Conservation (phyloP, 2,329 filamentous ascomycete genomes). For the Claviceps lovelessii region DNA sequence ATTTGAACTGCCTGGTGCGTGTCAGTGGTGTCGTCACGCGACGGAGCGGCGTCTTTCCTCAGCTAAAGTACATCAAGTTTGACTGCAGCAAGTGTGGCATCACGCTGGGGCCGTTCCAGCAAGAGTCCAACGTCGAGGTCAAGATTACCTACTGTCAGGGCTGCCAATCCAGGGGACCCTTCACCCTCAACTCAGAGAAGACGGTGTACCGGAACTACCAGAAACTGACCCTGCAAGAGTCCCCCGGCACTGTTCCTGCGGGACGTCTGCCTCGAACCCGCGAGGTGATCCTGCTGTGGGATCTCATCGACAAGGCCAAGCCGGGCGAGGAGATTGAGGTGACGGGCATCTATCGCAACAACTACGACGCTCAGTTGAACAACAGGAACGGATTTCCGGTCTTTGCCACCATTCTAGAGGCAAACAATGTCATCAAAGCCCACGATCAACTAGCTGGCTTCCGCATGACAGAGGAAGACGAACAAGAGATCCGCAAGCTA, state of each 20-base stretch:
- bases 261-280: slow-evolving; percentile 85
- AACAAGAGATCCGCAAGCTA: slow-evolving; percentile 77
- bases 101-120: slow-evolving; percentile 89
- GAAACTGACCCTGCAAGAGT: slow-evolving; percentile 92
- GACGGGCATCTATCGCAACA: slow-evolving; percentile 93
- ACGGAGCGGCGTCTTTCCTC: slow-evolving; percentile 87
- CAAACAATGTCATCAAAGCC: slow-evolving; percentile 92
- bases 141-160: slow-evolving; percentile 94
- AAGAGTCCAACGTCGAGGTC: slow-evolving; percentile 92
- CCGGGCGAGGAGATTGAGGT: slow-evolving; percentile 96
- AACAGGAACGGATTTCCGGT: slow-evolving; percentile 98
- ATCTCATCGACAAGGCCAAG: slow-evolving; percentile 92
- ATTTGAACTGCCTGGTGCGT: slow-evolving; percentile 87
- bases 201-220: slow-evolving; percentile 98
- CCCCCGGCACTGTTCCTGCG: slow-evolving; percentile 89
- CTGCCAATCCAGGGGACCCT: slow-evolving; percentile 88
- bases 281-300: slow-evolving; percentile 91
- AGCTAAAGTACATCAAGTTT: slow-evolving; percentile 97
- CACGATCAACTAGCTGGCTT: slow-evolving; percentile 97
- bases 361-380: slow-evolving; percentile 93
- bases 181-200: slow-evolving; percentile 91
- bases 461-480: slow-evolving; percentile 86
- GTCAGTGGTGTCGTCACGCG: slow-evolving; percentile 93
- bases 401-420: slow-evolving; percentile 93
- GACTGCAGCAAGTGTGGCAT: slow-evolving; percentile 87